These are phyloP conservation scores for Lasiodiplodia theobromae DNA, from an alignment of 2,329 filamentous ascomycete genomes.

Conservation along the genomic window DNA sequence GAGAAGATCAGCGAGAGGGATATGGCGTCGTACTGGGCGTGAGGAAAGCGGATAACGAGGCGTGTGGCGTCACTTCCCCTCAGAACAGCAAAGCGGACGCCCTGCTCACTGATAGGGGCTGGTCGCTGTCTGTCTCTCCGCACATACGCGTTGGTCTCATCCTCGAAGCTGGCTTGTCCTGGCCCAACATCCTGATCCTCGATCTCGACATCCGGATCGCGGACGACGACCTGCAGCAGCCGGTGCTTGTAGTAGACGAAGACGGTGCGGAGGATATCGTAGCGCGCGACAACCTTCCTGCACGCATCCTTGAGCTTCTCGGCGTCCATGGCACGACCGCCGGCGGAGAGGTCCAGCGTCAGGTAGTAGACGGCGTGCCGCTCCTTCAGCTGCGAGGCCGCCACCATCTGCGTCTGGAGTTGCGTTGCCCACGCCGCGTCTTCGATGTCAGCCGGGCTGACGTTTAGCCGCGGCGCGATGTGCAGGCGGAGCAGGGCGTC, in stretches of 20 bases:
- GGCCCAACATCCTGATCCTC: constrained; percentile 30
- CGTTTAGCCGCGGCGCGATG: background rate
- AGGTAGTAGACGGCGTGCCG: background rate
- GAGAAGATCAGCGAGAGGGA: background rate
- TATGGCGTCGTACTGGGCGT: background rate
- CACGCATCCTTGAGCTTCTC: background rate
- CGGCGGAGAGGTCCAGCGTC: background rate
- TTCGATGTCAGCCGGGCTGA: background rate
- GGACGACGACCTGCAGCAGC: constrained; percentile 44
- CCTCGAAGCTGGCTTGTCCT: constrained; percentile 18
- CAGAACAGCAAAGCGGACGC: constrained; percentile 38
- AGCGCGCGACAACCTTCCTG: constrained; percentile 41
- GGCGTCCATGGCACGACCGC: background rate
- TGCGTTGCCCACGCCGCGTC: background rate
- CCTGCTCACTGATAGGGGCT: constrained; percentile 38
- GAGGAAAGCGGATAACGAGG: constrained; percentile 46
- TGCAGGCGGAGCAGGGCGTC: background rate
- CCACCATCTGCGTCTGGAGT: background rate
- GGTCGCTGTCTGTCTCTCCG: constrained; percentile 35
- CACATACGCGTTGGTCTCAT: constrained; percentile 34
- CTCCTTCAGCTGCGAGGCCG: background rate
- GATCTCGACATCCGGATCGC: background rate
- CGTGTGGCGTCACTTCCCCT: constrained; percentile 34
- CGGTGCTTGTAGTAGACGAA: constrained; percentile 45
- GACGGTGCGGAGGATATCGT: constrained; percentile 45